Conservation (phyloP, 163 green algal species). For the Chloromonas sp. region DNA sequence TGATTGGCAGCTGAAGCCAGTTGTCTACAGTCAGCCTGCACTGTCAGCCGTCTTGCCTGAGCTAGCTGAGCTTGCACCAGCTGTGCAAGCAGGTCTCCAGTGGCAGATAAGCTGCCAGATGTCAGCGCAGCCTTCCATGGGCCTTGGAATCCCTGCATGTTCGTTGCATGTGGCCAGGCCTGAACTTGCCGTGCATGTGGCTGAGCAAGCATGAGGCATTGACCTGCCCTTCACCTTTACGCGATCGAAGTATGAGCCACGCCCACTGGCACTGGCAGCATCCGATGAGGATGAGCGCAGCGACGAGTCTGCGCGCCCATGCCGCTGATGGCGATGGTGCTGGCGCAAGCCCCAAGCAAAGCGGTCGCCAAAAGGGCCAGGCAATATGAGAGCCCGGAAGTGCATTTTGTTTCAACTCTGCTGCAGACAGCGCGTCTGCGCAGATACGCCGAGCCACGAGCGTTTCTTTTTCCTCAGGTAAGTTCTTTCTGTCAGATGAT, state of each 20-base stretch:
- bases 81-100: conserved; percentile 71
- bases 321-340: no score
- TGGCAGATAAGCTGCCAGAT: conserved; percentile 54
- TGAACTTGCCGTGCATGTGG: background rate
- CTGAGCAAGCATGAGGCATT: background rate
- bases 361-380: no score
- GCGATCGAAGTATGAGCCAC: conserved; percentile 21
- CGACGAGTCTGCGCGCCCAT: background rate
- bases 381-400: no score
- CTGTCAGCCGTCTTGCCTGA: background rate
- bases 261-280: conserved; percentile 11
- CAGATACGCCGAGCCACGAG: no score
- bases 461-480: no score
- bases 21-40: no score
- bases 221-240: conserved; percentile 12
- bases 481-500: no score
- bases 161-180: background rate
- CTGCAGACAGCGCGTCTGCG: no score
- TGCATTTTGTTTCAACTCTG: no score
- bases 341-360: no score
- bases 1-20: no score
- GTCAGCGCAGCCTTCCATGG: conserved; percentile 63
- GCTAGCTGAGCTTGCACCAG: conserved; percentile 12
- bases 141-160: conserved; percentile 32
- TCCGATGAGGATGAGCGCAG: conserved; percentile 8